Conservation (phyloP, 495 filamentous ascomycete species). For the Amphirosellinia nigrospora region DNA sequence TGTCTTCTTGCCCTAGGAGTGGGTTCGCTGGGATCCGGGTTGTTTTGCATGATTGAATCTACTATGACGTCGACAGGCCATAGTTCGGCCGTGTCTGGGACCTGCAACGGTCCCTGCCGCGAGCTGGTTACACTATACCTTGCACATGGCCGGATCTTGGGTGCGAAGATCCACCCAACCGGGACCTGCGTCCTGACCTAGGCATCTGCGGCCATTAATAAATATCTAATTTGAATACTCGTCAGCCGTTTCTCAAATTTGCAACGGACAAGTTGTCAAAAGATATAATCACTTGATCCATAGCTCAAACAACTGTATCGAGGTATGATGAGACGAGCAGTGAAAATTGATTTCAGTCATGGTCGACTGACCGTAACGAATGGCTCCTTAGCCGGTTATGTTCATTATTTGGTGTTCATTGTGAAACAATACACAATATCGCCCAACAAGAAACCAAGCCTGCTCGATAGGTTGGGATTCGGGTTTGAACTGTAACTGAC, state of each 20-base stretch:
- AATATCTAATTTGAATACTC: constrained; percentile 7
- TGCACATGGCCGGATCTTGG: constrained; percentile 20
- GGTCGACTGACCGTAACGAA: neutral
- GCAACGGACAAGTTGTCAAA: neutral
- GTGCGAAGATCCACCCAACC: constrained; percentile 5
- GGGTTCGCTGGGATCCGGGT: neutral
- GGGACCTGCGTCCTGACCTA: constrained; percentile 13
- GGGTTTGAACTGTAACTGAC: neutral
- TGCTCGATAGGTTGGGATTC: neutral
- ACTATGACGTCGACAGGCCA: constrained; percentile 16
- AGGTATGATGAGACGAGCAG: neutral
- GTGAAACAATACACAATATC: neutral
- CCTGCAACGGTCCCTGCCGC: constrained; percentile 4
- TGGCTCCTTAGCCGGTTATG: neutral
- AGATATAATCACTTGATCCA: constrained; percentile 10
- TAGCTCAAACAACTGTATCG: neutral
- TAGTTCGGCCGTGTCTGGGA: neutral
- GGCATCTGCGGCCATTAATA: neutral
- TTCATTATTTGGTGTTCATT: neutral
- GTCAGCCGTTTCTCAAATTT: constrained; percentile 2
- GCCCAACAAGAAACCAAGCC: neutral
- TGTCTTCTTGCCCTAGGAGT: neutral
- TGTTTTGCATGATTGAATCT: neutral
- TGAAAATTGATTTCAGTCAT: neutral
- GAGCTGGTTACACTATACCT: neutral